phyloP scores from a whole-genome alignment of 768 basidiomycete genomes.

The Phlegmacium glaucopus region DNA sequence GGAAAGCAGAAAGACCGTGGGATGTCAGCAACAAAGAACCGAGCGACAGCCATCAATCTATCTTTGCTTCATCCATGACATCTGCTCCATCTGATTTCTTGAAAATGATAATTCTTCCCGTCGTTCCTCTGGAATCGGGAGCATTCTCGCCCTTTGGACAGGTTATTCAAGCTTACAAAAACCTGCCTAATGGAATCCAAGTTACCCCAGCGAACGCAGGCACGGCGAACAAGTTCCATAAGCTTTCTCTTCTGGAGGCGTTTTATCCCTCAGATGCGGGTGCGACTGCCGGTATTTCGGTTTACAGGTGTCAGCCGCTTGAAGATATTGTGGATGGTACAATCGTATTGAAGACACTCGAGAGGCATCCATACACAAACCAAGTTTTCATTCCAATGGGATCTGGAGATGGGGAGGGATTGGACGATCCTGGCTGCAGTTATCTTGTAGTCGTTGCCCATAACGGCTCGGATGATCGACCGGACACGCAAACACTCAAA shows the following conservation, averaged over 20 bases:
- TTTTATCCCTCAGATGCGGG: constrained; percentile 57
- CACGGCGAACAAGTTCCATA: constrained; percentile 91
- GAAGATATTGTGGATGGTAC: constrained; percentile 44
- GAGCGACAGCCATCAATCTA: neutral
- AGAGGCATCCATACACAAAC: constrained; percentile 86
- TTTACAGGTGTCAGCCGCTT: constrained; percentile 74
- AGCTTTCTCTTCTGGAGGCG: constrained; percentile 67
- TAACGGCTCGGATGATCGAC: constrained; percentile 72
- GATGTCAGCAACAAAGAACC: neutral
- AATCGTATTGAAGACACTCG: constrained; percentile 68
- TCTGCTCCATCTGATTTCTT: constrained; percentile 6
- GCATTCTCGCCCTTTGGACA: constrained; percentile 88
- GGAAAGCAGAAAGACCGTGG: constrained; percentile 27
- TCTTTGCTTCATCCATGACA: constrained; percentile 5
- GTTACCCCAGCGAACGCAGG: constrained; percentile 86
- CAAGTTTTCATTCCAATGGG: constrained; percentile 97
- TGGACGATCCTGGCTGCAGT: constrained; percentile 43
- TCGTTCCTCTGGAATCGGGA: constrained; percentile 74
- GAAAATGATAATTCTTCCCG: constrained; percentile 39
- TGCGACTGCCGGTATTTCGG: constrained; percentile 70
- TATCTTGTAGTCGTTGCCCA: constrained; percentile 89
- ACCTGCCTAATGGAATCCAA: constrained; percentile 64
- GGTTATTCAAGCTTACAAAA: constrained; percentile 84
- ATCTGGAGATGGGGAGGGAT: constrained; percentile 43
- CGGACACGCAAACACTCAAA: constrained; percentile 68